Base-by-base conservation (phyloP, 2,329 filamentous ascomycete species). In the Daldinia sp. region DNA sequence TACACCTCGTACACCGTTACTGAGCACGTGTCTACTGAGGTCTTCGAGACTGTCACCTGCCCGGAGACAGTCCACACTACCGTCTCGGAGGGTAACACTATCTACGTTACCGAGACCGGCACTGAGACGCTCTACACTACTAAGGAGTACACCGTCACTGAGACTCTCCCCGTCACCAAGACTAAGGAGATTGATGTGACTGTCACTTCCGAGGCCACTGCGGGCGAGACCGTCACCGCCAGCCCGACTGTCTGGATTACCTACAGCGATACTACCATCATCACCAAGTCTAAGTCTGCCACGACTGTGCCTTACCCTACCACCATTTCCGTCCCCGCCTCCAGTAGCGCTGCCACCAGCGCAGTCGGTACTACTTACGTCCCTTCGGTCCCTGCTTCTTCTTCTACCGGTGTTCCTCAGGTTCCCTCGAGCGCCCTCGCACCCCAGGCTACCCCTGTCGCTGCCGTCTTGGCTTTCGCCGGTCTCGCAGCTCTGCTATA, bases 31-130 rank as follows among this genome's bases (percentile, higher is more conserved):
- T 77, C 73, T 23, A 78, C 75, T 1, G 73, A 78, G 26, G 76
- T 80, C 12, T 77, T 73, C 56, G 63, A 73, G 65, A 82, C 82
- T 23, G 78, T 81, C 48, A 80, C 81, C 12, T 79, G 74, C 72
- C 79, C 80, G 6, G 81, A 80, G 56, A 81, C 77, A 58, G 77
- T 77, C 57, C 80, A 81, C 73, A 82, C 82, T 4, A 85, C 83
- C n/a, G 77, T 83, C 44, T 79, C 81, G 1, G 73, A 77, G 61
- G 81, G 81, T 26, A 77, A 73, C 53, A 85, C 82, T 9, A 73
- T 82, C 50, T 79, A 81, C 55, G 63, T 84, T 53, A 83, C 81
- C 4, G 71, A 79, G 68, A 86, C 84, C 6, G 76, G 77, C 64
- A 83, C 82, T 2, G 76, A 82, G 74, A 83, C 81, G 6, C 73